Evolutionary conservation across 2,329 filamentous ascomycete genomes (phyloP), one percentile per base, ranked within the genome.

Genomic region (Cercospora sp.): DNA sequence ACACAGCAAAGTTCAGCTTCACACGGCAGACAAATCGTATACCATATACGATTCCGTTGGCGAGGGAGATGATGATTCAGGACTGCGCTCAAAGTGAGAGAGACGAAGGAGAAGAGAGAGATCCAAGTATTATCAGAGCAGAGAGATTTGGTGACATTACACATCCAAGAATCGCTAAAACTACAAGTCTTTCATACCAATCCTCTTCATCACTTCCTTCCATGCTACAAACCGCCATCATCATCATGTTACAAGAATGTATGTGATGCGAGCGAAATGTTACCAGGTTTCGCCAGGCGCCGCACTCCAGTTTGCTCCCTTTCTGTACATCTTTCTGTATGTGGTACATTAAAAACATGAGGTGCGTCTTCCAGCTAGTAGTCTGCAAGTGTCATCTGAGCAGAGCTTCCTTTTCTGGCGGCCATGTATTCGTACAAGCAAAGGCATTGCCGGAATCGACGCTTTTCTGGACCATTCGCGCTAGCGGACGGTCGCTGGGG

Each of bases 381-480:
- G 55, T 36, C 55, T 36, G 55, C 55, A 28, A 59, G 30, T 31
- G 16, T 59, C 55, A 36, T 33, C 16, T 59, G 28, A 36, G 55
- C 55, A 59, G 55, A 59, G 31, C 31, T 58, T 59, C 23, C 55
- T 36, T 36, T 36, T 20, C 55, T 59, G 28, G 55, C 40, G 13
- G 42, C n/a, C 30, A 42, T 42, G 42, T 65, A 42, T 40, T 48
- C 58, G 42, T 60, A 60, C 64, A 65, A 55, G 63, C 60, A 59
- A 55, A 42, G 33, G 13, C 53, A 36, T 40, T 45, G 51, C 62
- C 64, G 62, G 64, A 64, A 64, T 60, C 60, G 66, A 69, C 65
- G 68, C 68, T 72, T 72, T 72, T 65, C 23, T 60, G 65, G 65
- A 66, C 68, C 64, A 63, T 40, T 51, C 61, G 65, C 45, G 63